These are phyloP conservation scores for Prunus campanulata DNA, from an alignment of 306 rosid genomes.

Conservation along the genomic window DNA sequence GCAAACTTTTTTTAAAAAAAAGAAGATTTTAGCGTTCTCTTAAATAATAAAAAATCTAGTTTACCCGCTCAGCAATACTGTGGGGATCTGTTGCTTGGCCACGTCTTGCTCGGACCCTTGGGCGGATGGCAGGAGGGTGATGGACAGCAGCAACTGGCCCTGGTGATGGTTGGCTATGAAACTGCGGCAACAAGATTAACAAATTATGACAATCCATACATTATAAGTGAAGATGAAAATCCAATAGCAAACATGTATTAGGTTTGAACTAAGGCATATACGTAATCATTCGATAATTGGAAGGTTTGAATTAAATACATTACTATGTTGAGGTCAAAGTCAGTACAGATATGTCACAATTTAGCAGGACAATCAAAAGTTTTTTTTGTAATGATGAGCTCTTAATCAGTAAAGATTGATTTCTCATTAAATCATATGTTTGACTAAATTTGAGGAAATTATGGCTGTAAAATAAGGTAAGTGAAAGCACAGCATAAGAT, in stretches of 20 bases:
- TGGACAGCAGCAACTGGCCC: slow-evolving; percentile 34
- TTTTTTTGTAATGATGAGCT: background rate
- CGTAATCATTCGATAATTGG: background rate
- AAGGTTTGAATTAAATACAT: too few species aligned
- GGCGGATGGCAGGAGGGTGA: slow-evolving; percentile 70
- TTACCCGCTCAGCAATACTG: slow-evolving; percentile 94
- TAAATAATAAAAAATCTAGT: background rate
- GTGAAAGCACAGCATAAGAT: background rate
- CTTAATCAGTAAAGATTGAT: background rate
- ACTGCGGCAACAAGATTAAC: slow-evolving; percentile 33
- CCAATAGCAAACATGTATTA: slow-evolving; percentile 3
- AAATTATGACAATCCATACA: slow-evolving; percentile 13
- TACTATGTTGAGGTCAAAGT: background rate
- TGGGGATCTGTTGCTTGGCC: slow-evolving; percentile 99
- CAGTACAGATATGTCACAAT: background rate
- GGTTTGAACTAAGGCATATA: background rate
- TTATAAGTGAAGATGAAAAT: background rate
- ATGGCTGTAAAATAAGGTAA: background rate
- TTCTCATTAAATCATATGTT: background rate
- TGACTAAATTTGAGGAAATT: background rate
- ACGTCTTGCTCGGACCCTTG: slow-evolving; percentile 93
- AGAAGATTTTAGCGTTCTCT: background rate
- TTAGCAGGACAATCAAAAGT: background rate
- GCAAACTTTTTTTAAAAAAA: background rate
- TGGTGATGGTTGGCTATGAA: slow-evolving; percentile 53